phyloP scores from a whole-genome alignment of 1,139 yeast genomes.

The Candida sanyaensis region DNA sequence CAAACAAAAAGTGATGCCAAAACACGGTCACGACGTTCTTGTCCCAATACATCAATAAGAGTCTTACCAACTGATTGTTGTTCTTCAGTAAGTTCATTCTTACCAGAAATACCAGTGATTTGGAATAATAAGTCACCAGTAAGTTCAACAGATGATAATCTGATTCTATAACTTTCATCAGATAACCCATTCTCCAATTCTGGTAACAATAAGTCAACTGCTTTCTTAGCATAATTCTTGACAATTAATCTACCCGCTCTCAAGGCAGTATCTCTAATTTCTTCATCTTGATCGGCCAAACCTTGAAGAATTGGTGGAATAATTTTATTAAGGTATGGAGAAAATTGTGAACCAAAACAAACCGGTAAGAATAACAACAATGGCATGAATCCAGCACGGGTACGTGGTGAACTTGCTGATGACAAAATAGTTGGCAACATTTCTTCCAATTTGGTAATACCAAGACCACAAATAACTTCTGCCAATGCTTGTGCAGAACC shows the following conservation, averaged over 20 bases:
- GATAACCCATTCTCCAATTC: constrained; percentile 90
- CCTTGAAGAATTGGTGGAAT: constrained; percentile 92
- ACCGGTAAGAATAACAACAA: constrained; percentile 87
- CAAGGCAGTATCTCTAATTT: constrained; percentile 84
- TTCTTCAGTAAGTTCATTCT: constrained; percentile 66
- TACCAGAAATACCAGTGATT: constrained; percentile 84
- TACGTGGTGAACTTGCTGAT: constrained; percentile 67
- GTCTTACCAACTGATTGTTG: constrained; percentile 66
- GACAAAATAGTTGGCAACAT: constrained; percentile 76
- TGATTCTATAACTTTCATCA: constrained; percentile 80
- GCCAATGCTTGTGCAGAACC: constrained; percentile 98
- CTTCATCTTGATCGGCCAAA: constrained; percentile 86
- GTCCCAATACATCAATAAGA: constrained; percentile 79
- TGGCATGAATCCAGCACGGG: constrained; percentile 93
- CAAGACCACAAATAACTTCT: constrained; percentile 91
- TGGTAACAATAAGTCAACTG: constrained; percentile 90
- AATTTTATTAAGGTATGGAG: constrained; percentile 82
- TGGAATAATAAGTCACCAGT: constrained; percentile 97
- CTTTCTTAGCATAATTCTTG: constrained; percentile 86
- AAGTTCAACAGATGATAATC: constrained; percentile 91
- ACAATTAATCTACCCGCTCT: constrained; percentile 94
- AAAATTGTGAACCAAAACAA: constrained; percentile 88
- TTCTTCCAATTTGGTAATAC: constrained; percentile 84
- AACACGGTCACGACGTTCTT: constrained; percentile 84
- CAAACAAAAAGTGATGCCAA: constrained; percentile 85